Evolutionary conservation across 768 basidiomycete genomes (phyloP).

Genomic region (Boletales sp.): DNA sequence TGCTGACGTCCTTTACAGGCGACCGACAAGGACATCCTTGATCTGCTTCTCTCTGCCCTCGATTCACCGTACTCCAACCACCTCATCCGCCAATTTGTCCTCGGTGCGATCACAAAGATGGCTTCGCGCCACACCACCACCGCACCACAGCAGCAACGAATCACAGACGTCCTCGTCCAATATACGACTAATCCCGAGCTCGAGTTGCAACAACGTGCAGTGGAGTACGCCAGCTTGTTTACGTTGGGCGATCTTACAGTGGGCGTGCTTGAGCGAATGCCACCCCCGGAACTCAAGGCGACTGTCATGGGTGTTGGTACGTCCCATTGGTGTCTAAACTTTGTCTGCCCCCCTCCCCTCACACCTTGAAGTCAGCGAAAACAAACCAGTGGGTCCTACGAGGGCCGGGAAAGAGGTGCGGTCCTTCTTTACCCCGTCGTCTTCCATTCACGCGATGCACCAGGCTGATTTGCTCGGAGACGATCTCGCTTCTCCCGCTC

Average conservation of each 20-base stretch:
- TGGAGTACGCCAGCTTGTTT: conserved; percentile 90
- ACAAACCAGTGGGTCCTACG: conserved; percentile 93
- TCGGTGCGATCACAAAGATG: conserved; percentile 87
- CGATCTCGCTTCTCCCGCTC: conserved; percentile 48
- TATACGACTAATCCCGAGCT: conserved; percentile 89
- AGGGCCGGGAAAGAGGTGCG: conserved; percentile 69
- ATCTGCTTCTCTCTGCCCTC: conserved; percentile 81
- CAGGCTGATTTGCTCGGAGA: conserved; percentile 80
- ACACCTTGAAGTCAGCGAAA: conserved; percentile 73
- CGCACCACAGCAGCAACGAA: conserved; percentile 67
- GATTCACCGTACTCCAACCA: conserved; percentile 94
- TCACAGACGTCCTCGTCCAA: conserved; percentile 70
- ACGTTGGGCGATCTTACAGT: conserved; percentile 67
- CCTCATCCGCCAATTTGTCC: conserved; percentile 87
- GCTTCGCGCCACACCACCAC: conserved; percentile 74
- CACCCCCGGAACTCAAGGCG: conserved; percentile 96
- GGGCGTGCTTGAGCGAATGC: conserved; percentile 97
- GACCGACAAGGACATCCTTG: conserved; percentile 77
- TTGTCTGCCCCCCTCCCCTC: conserved; percentile 1
- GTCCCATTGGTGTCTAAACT: conserved; percentile 18
- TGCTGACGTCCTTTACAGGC: conserved; percentile 40
- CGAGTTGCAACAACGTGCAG: conserved; percentile 92
- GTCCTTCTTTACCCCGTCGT: background rate
- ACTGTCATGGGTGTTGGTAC: conserved; percentile 91
- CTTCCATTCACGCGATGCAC: conserved; percentile 5